Conservation (phyloP, 2,329 filamentous ascomycete genomes). For the Cladobotryum protrusum region DNA sequence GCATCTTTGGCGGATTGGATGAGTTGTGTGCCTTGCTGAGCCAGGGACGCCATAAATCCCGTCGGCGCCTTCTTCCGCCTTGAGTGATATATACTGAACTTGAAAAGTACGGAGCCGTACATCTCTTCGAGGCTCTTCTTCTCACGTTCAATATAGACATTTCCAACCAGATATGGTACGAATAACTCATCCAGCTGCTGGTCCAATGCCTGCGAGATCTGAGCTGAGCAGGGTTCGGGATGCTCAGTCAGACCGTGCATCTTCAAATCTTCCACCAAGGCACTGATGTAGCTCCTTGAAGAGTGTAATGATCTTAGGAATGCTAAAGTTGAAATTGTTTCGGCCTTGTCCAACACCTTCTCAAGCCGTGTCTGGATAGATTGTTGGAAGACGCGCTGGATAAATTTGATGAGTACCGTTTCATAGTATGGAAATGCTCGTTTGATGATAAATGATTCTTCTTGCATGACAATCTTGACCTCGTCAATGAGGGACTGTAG, state of each 20-base stretch:
- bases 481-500: conserved; percentile 90
- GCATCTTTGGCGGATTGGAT: conserved; percentile 83
- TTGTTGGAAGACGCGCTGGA: conserved; percentile 95
- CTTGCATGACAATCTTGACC: conserved; percentile 90
- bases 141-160: conserved; percentile 65
- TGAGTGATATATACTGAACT: conserved; percentile 93
- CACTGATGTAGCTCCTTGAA: conserved; percentile 80
- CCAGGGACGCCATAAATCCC: conserved; percentile 86
- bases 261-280: conserved; percentile 87
- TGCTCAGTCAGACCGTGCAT: conserved; percentile 91
- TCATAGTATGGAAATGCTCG: conserved; percentile 95
- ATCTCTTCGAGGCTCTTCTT: conserved; percentile 67
- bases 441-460: conserved; percentile 95
- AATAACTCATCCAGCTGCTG: conserved; percentile 74
- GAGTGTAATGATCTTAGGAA: conserved; percentile 89
- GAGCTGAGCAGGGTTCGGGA: conserved; percentile 81
- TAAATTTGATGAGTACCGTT: conserved; percentile 84
- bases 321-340: conserved; percentile 82
- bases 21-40: conserved; percentile 83
- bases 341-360: conserved; percentile 91
- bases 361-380: conserved; percentile 95
- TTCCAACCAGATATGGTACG: conserved; percentile 62
- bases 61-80: conserved; percentile 80
- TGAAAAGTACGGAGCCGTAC: conserved; percentile 89
- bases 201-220: conserved; percentile 70